Evolutionary conservation across 371 early-diverging fungal species (phyloP).

Genomic region (Lichtheimia corymbifera): DNA sequence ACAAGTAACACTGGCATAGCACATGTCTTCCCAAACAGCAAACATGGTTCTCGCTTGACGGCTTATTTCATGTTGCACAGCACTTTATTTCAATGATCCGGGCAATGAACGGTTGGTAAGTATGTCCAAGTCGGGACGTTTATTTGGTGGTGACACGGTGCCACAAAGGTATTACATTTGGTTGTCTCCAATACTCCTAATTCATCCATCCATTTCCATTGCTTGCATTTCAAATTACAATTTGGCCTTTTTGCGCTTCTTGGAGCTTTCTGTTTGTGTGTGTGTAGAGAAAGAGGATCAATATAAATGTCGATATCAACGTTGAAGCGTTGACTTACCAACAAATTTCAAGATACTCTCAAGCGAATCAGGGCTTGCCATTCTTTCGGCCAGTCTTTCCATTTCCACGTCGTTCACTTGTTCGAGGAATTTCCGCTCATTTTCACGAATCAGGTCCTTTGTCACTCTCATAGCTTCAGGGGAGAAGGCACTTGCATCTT

Average conservation of each 20-base stretch:
- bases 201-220: too few relatives aligned
- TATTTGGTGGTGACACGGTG: too few relatives aligned
- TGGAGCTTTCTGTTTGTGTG: conserved; percentile 16
- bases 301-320: background rate
- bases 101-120: too few relatives aligned
- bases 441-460: conserved; percentile 54
- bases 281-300: background rate
- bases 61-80: too few relatives aligned
- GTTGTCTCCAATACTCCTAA: too few relatives aligned
- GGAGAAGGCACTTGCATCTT: conserved; percentile 53
- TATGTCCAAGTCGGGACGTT: too few relatives aligned
- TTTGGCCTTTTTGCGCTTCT: conserved; percentile 14
- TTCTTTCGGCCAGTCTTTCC: conserved; percentile 32
- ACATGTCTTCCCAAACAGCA: too few relatives aligned
- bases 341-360: conserved; percentile 35
- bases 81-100: too few relatives aligned
- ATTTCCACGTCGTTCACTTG: conserved; percentile 53
- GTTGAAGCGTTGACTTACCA: conserved; percentile 25
- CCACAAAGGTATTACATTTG: too few relatives aligned
- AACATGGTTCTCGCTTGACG: too few relatives aligned
- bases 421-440: conserved; percentile 47
- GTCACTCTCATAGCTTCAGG: conserved; percentile 55
- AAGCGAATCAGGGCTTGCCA: conserved; percentile 32
- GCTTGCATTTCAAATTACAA: conserved; percentile 6
- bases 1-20: too few relatives aligned